These are phyloP conservation scores for Fusarium chlamydosporum DNA, from an alignment of 2,329 filamentous ascomycete species.

Conservation along the genomic window DNA sequence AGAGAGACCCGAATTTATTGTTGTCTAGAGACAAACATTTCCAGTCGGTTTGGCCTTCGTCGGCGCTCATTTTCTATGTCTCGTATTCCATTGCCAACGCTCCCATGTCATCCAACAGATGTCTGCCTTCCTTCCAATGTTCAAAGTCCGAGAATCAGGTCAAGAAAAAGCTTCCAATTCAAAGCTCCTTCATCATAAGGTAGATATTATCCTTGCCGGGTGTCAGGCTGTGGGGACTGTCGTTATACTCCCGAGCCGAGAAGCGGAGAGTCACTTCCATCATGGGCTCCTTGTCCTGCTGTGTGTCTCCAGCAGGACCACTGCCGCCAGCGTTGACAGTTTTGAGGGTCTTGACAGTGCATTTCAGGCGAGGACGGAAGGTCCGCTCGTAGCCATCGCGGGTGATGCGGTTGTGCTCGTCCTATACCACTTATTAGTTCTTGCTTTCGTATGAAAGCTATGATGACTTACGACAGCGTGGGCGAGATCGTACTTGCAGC, in stretches of 20 bases:
- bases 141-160: conserved; percentile 4
- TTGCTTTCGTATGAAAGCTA: no score
- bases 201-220: conserved; percentile 29
- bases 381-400: conserved; percentile 17
- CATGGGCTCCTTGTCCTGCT: conserved; percentile 8
- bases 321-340: neutral
- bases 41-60: neutral
- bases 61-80: neutral
- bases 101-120: neutral
- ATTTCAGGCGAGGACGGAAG: conserved; percentile 34
- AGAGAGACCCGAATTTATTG: neutral
- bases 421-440: conserved; percentile 2
- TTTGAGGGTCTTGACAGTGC: conserved; percentile 25
- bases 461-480: conserved; percentile 21
- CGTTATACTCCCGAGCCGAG: conserved; percentile 31
- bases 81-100: neutral
- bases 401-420: conserved; percentile 32
- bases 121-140: neutral
- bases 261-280: conserved; percentile 36
- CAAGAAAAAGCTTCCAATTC: neutral
- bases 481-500: conserved; percentile 31
- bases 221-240: conserved; percentile 29
- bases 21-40: neutral
- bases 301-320: neutral
- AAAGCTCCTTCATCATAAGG: conserved; percentile 37